These are phyloP conservation scores for Infundibulicybe gibba DNA, from an alignment of 768 basidiomycete genomes.

Conservation along the genomic window DNA sequence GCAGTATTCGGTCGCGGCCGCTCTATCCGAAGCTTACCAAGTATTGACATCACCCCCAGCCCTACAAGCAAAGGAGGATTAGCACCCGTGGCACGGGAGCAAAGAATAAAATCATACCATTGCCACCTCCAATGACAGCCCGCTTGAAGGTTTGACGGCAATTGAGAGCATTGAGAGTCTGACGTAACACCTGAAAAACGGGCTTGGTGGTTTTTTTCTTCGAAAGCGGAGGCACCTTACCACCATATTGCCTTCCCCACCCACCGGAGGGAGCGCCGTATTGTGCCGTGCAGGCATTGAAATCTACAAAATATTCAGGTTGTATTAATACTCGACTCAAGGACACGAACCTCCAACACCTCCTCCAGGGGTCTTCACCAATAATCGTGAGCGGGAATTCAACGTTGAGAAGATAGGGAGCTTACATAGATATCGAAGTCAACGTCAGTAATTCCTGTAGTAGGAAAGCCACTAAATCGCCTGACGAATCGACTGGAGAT, in stretches of 20 bases:
- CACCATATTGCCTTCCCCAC: constrained; percentile 7
- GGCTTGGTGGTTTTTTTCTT: no score
- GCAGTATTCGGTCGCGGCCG: no score
- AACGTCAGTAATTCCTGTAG: constrained; percentile 1
- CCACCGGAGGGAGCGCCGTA: constrained; percentile 7
- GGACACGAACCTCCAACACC: constrained; percentile 4
- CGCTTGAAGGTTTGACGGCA: constrained; percentile 5
- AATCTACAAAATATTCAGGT: background rate
- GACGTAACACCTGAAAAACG: constrained; percentile 2
- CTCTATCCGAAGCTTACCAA: background rate
- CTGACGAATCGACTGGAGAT: no score
- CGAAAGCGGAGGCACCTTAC: background rate
- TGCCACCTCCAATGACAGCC: constrained; percentile 7
- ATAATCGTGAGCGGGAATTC: background rate
- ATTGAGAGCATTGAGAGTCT: constrained; percentile 5
- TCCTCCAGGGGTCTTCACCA: constrained; percentile 6
- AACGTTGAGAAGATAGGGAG: background rate
- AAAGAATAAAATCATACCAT: constrained; percentile 1
- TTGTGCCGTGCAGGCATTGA: constrained; percentile 8
- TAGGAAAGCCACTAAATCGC: no score
- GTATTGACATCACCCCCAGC: constrained; percentile 7
- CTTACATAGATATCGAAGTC: constrained; percentile 9
- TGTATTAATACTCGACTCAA: background rate
- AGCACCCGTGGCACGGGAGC: background rate
- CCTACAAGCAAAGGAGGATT: background rate